Percentiles rank a stretch among this genome's conserved stretches.
Conservation (phyloP, 768 basidiomycete genomes). For the Amylocystis lapponica region DNA sequence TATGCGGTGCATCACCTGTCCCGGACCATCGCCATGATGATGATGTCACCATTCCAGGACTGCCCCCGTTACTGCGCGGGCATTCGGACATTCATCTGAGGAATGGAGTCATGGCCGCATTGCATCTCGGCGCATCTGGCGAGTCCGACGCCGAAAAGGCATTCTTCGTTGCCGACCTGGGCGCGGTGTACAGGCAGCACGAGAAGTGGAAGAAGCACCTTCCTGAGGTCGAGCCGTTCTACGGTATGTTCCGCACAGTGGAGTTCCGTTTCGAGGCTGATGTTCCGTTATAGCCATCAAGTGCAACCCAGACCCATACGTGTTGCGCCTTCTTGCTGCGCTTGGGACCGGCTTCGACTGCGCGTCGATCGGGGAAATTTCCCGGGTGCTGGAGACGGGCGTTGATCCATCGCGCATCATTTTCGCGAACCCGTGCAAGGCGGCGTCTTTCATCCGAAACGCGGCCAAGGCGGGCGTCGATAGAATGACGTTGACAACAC, state of each 20-base stretch:
- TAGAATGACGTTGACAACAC: slow-evolving; percentile 98
- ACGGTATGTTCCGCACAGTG: slow-evolving; percentile 52
- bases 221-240: slow-evolving; percentile 88
- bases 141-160: slow-evolving; percentile 82
- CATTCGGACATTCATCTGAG: slow-evolving; percentile 72
- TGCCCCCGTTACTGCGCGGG: slow-evolving; percentile 64
- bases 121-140: slow-evolving; percentile 42
- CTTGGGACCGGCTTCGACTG: slow-evolving; percentile 96
- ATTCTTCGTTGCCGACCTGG: slow-evolving; percentile 94
- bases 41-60: slow-evolving; percentile 48
- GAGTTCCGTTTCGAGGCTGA: slow-evolving; percentile 10
- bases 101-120: slow-evolving; percentile 68
- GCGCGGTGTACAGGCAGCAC: slow-evolving; percentile 80
- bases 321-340: slow-evolving; percentile 84
- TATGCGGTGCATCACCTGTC: slow-evolving; percentile 1
- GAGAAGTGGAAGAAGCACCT: slow-evolving; percentile 74
- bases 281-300: slow-evolving; percentile 67
- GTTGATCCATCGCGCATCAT: slow-evolving; percentile 81
- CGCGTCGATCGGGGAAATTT: slow-evolving; percentile 92
- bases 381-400: slow-evolving; percentile 66
- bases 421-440: slow-evolving; percentile 99
- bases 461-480: slow-evolving; percentile 77
- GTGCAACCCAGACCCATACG: slow-evolving; percentile 96
- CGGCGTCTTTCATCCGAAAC: slow-evolving; percentile 84
- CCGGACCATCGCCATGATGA: slow-evolving; percentile 23